A percentile compares a stretch with the other conserved stretches of the same genome.
Evolutionary conservation across 164 flowering plant genomes (phyloP).

Genomic region (Tetrastigma voinierianum): DNA sequence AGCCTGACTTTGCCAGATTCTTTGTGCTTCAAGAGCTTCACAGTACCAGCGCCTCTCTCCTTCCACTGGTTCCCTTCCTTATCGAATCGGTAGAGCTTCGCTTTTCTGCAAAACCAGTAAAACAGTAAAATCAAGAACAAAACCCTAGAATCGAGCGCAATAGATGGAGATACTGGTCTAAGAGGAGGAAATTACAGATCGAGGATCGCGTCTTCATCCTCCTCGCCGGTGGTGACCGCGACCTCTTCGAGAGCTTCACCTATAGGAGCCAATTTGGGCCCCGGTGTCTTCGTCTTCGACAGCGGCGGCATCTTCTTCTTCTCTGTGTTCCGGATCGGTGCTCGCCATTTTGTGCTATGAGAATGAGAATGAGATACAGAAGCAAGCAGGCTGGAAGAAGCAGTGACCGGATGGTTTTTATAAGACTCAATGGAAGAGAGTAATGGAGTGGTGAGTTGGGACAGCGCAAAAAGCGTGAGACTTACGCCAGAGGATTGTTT

Average conservation of each 20-base stretch:
- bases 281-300: constrained; percentile 90
- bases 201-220: constrained; percentile 66
- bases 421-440: too few species aligned
- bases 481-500: too few species aligned
- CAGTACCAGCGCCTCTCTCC: constrained; percentile 72
- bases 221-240: constrained; percentile 82
- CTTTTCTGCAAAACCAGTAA: constrained; percentile 36
- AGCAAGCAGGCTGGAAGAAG: not conserved
- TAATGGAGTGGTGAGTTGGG: too few species aligned
- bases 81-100: constrained; percentile 68
- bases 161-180: not conserved
- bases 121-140: constrained; percentile 1
- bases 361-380: not conserved
- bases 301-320: constrained; percentile 46
- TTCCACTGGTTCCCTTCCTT: constrained; percentile 74
- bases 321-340: constrained; percentile 46
- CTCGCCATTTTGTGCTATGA: constrained; percentile 32
- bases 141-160: constrained; percentile 2
- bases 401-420: not conserved
- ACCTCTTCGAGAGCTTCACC: constrained; percentile 82
- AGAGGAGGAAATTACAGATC: constrained; percentile 45
- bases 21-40: constrained; percentile 63
- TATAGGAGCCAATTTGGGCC: constrained; percentile 86
- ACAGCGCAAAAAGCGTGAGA: too few species aligned
- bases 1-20: constrained; percentile 57